Evolutionary conservation across 306 rosid species (phyloP), one percentile per base, ranked within the genome.

Genomic region (Acacia confusa): DNA sequence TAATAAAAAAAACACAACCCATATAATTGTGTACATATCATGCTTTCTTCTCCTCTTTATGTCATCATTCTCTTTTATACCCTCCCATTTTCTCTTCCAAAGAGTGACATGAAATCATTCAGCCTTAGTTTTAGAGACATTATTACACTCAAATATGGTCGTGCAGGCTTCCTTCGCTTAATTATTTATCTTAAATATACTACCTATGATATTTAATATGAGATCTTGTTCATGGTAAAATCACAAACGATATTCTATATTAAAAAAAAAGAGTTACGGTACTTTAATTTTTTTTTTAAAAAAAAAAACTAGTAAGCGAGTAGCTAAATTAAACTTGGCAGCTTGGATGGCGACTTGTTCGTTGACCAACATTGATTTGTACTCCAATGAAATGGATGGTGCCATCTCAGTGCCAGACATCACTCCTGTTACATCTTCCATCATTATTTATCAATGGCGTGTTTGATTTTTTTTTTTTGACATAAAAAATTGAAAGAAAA

Each of bases 271-370:
- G 0, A 36, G 40, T 0, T 4, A 4, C 0, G 6, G 6, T 4
- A 34, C 6, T 2, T 30, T 30, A 4, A 0, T 38, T 41, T 41
- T 41, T 41, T 7, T 43, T 9, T 11, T 43, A 9, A 0, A 43
- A 1, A 43, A 43, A 9, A 41, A 7, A 9, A 9, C 10, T 2
- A 3, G 4, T 12, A 4, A 1, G 22, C 4, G n/a, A 53, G 12
- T 19, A 7, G 22, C 8, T 1, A 61, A 40, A 70, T 86, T 85
- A 73, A 83, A 74, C 6, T 48, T 80, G 85, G 38, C 76, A 43
- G 53, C 70, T 50, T 73, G 20, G 38, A 60, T 32, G 19, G 69
- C 55, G 73, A 68, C 77, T 78, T 9, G 36, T 7, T 36, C 61
- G 19, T 79, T 80, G 84, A 79, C 80, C 78, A 16, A 50, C 16